Evolutionary conservation across 2,329 filamentous ascomycete species (phyloP).

Genomic region (Coniosporium tulheliwenetii): DNA sequence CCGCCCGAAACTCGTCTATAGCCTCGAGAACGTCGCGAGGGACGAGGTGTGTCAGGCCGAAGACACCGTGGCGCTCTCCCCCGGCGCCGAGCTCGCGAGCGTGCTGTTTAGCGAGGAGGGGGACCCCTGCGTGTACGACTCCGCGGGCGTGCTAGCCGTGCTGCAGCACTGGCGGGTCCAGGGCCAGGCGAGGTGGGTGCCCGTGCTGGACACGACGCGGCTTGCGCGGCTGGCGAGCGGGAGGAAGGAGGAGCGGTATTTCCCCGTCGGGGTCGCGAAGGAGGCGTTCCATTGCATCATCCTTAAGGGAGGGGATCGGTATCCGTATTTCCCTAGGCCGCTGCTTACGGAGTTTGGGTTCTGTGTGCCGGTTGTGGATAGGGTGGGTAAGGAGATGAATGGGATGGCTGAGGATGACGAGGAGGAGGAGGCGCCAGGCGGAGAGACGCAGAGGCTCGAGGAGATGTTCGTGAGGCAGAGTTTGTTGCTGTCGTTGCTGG

Average conservation of each 20-base stretch:
- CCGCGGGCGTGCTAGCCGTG: slow-evolving; percentile 72
- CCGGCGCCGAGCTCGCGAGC: slow-evolving; percentile 56
- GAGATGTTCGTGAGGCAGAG: slow-evolving; percentile 66
- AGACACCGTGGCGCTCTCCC: slow-evolving; percentile 73
- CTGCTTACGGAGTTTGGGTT: slow-evolving; percentile 90
- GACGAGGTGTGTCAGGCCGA: slow-evolving; percentile 92
- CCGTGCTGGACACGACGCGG: slow-evolving; percentile 75
- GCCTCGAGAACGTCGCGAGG: slow-evolving; percentile 84
- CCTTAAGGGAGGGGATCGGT: slow-evolving; percentile 83
- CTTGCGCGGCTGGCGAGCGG: slow-evolving; percentile 71
- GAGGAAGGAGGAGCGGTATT: slow-evolving; percentile 80
- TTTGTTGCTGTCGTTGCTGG: slow-evolving; percentile 56
- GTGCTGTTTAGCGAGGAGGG: slow-evolving; percentile 88
- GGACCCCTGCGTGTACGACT: slow-evolving; percentile 96
- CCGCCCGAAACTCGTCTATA: slow-evolving; percentile 65
- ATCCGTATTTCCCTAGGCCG: slow-evolving; percentile 84
- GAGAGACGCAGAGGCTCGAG: slow-evolving; percentile 52
- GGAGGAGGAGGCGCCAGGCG: slow-evolving; percentile 19
- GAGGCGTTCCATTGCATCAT: slow-evolving; percentile 97
- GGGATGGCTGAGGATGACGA: slow-evolving; percentile 22
- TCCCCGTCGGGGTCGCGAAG: slow-evolving; percentile 84
- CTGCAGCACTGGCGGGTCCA: slow-evolving; percentile 81
- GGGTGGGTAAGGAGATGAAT: slow-evolving; percentile 29
- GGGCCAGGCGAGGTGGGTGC: slow-evolving; percentile 79
- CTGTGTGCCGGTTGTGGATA: slow-evolving; percentile 53